Base-by-base conservation (phyloP, 768 basidiomycete species). In the Amanita phalloides region DNA sequence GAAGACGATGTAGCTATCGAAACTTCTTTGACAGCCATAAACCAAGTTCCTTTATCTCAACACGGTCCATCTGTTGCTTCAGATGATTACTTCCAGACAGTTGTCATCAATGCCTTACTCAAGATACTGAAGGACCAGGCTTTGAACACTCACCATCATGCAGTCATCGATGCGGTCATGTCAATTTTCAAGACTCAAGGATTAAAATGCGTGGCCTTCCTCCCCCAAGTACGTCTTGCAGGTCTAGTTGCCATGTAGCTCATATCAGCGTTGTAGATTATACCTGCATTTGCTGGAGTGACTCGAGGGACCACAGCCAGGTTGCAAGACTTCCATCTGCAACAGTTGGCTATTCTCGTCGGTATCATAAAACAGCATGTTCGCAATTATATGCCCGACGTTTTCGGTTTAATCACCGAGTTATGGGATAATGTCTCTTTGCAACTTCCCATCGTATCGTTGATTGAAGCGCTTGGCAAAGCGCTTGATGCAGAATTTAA, bases 131-230 rank as follows among this genome's bases (percentile, higher is more conserved):
- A 84, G 62, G 96, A 99, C 63, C 84, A 89, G 49, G 83, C 92
- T 1, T 74, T 96, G 54, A 86, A 78, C 60, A 82, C 74, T 51
- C 85, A 90, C 59, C 93, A 97, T 60, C 87, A 96, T 60, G 87
- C 84, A 21, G 95, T 94, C 44, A 93, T 98, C 52, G 93, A 98
- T 64, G 93, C 93, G 1, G 87, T 99, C 58, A 97, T 98, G 91
- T 86, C 91, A 43, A 98, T 99, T 55, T 99, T 98, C 77, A 93
- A 94, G 67, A 96, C 93, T 0, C 94, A 98, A 62, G 93, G 95
- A 11, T 70, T 98, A 62, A 93, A 94, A 74, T 96, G 92, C 64
- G 93, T 95, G 17, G 81, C 89, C 1, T 98, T 97, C 68, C 69
- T 99, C 23, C 90, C 95, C 41, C 93, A 96, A 74, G 91, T 92